These are phyloP conservation scores for Colletotrichum chrysophilum DNA, from an alignment of 2,329 filamentous ascomycete genomes.

Conservation along the genomic window DNA sequence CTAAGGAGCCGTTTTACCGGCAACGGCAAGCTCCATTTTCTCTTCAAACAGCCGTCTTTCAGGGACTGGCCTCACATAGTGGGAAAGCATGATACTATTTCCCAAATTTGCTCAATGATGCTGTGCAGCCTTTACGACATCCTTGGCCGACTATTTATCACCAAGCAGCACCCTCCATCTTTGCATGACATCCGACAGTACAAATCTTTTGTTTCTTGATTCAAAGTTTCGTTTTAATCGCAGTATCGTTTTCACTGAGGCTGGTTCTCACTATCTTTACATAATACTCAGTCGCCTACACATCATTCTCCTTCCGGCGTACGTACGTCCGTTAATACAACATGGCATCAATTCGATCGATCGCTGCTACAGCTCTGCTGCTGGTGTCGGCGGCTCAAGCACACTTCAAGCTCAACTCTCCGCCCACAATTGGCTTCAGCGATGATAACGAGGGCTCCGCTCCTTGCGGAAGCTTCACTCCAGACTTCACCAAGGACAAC, in stretches of 20 bases:
- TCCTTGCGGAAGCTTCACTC: constrained; percentile 51
- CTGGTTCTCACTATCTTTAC: not conserved
- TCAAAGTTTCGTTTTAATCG: not conserved
- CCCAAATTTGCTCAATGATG: not conserved
- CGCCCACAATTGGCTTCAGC: constrained; percentile 51
- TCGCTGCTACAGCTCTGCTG: constrained; percentile 27
- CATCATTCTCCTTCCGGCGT: not conserved
- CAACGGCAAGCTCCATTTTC: not conserved
- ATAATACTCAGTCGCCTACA: not conserved
- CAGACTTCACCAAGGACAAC: constrained; percentile 41
- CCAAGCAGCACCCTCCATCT: not conserved
- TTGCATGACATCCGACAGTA: not conserved
- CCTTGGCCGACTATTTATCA: not conserved
- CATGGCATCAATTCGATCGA: constrained; percentile 28
- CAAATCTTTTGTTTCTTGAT: not conserved
- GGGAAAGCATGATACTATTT: not conserved
- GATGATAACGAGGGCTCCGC: constrained; percentile 33
- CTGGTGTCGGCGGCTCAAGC: constrained; percentile 47
- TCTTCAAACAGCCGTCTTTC: not conserved
- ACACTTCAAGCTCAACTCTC: constrained; percentile 58
- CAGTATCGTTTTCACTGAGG: not conserved
- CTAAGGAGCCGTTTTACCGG: not conserved
- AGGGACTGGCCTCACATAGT: not conserved
- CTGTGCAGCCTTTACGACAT: not conserved
- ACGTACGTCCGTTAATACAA: not conserved